These are phyloP conservation scores for Draba incana DNA, from an alignment of 345 rosid species.

Conservation along the genomic window DNA sequence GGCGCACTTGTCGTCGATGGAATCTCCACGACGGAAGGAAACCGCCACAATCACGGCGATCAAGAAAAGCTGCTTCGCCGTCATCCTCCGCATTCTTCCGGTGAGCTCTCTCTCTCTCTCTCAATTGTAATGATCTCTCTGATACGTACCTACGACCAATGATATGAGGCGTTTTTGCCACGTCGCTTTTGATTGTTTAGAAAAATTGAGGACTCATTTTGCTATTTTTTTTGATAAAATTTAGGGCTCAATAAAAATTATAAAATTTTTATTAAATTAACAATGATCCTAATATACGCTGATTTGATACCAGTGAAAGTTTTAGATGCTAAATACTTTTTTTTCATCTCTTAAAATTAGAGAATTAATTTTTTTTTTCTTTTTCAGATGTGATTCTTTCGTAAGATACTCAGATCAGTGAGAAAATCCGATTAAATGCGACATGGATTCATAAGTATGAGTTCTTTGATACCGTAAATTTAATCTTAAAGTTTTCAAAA, in stretches of 20 bases:
- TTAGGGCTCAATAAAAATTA: too few species aligned
- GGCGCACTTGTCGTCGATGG: constrained; percentile 76
- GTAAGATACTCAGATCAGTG: constrained; percentile 76
- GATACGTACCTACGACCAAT: constrained; percentile 20
- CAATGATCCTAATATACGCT: too few species aligned
- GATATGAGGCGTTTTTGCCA: neutral
- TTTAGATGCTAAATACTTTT: too few species aligned
- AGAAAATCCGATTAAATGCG: constrained; percentile 78
- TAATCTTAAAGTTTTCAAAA: neutral
- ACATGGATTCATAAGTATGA: constrained; percentile 75
- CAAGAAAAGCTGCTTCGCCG: constrained; percentile 30
- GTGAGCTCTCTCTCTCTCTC: neutral
- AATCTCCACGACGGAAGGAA: constrained; percentile 33
- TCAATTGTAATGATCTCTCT: neutral
- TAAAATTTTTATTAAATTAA: too few species aligned
- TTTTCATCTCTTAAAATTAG: too few species aligned
- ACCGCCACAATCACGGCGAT: constrained; percentile 38
- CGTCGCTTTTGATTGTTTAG: neutral
- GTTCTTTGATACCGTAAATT: constrained; percentile 32
- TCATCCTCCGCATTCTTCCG: constrained; percentile 18
- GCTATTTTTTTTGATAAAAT: too few species aligned
- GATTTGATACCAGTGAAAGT: too few species aligned
- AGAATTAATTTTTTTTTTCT: neutral
- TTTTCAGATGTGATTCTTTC: constrained; percentile 70
- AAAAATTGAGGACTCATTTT: too few species aligned